Base-by-base conservation (phyloP, 148 eudicot genomes). In the Silene latifolia region DNA sequence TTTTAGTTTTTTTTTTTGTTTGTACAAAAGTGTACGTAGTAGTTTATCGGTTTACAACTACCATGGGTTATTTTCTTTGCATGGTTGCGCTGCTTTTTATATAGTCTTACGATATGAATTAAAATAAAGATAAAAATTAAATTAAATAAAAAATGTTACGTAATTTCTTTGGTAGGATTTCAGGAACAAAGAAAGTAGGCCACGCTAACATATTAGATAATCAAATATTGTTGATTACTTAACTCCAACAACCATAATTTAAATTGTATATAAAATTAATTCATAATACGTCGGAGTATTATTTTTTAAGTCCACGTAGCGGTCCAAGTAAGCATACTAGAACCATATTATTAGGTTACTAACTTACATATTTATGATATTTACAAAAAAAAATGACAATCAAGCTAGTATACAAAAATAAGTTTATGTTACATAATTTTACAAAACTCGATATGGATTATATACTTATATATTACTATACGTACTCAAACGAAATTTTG, bases 1-100 rank as follows among this genome's bases (percentile, higher is more conserved):
- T 75, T 66, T 77, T 77, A 73, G 63, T 81, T 79, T 75, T 80
- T 67, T 39, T 39, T 35, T 12, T 78, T 69, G 57, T 67, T 69
- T 27, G 77, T 63, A 5, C 51, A 12, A 79, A 77, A 71, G 72
- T 17, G 44, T 39, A 39, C 44, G 25, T 74, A 72, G 90, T 79
- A 63, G 96, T 72, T 88, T 82, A 90, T 77, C 88, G n/a, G 85
- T 81, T 82, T 76, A 75, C 86, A 87, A 80, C 95, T 69, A 90
- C 84, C 74, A 29, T 18, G 23, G 53, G 59, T 42, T 27, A 29
- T 25, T 63, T 69, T 81, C 68, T 67, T 2, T 62, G 67, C 71
- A 74, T 62, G 83, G 14, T 29, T 67, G 19, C 29, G 53, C 23
- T 81, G 73, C 80, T 67, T 80, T 76, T 67, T 77, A 76, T 76